phyloP scores from a whole-genome alignment of 2,329 filamentous ascomycete species.

The Arthrobotrys megalospora region DNA sequence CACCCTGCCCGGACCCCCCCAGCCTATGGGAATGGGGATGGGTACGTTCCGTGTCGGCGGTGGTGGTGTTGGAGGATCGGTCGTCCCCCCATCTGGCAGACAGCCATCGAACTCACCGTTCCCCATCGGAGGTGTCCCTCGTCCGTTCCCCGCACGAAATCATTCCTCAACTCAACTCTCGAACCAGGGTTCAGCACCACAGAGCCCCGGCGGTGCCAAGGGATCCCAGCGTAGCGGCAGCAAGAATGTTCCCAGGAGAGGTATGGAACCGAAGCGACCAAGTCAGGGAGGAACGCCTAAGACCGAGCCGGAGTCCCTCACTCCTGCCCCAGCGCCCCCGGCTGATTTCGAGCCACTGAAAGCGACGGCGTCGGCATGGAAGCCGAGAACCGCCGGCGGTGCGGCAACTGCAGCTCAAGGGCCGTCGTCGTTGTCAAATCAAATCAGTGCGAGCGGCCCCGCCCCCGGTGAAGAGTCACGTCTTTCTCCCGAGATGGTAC shows the following conservation, averaged over 20 bases:
- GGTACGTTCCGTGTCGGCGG: conserved; percentile 55
- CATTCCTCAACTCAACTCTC: conserved; percentile 70
- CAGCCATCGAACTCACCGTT: conserved; percentile 56
- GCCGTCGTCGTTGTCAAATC: background rate
- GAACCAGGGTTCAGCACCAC: conserved; percentile 57
- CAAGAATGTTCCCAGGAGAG: conserved; percentile 71
- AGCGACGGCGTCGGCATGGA: conserved; percentile 85
- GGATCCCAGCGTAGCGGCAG: conserved; percentile 76
- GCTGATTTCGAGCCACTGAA: conserved; percentile 88
- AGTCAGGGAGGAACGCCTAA: conserved; percentile 69
- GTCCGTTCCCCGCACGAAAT: conserved; percentile 76
- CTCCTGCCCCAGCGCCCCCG: conserved; percentile 87
- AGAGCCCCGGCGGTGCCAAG: conserved; percentile 69
- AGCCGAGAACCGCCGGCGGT: conserved; percentile 79
- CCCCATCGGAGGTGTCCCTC: conserved; percentile 66
- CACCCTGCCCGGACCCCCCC: conserved; percentile 64
- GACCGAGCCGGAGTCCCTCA: conserved; percentile 74
- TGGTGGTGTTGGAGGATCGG: conserved; percentile 48
- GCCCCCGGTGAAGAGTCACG: conserved; percentile 72
- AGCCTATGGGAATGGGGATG: conserved; percentile 52
- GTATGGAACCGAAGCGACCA: conserved; percentile 71
- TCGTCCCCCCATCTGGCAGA: conserved; percentile 43
- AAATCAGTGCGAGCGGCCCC: conserved; percentile 60
- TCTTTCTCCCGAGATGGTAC: conserved; percentile 90
- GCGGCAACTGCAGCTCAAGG: conserved; percentile 66